Evolutionary conservation across 164 flowering plant genomes (phyloP).

Genomic region (Magnolia sinica): DNA sequence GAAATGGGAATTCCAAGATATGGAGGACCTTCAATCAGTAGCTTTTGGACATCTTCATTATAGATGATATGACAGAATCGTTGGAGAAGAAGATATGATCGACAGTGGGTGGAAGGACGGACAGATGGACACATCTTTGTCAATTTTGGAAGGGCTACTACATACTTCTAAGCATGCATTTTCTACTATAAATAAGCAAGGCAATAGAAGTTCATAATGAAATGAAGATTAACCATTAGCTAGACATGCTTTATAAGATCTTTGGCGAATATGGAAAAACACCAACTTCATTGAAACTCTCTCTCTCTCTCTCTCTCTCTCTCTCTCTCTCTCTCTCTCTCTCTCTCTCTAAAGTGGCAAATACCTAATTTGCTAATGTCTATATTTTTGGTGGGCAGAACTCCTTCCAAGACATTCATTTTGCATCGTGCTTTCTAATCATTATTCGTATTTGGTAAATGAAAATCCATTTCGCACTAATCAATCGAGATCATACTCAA

Average conservation of each 20-base stretch:
- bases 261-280: not conserved
- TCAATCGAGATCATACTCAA: not conserved
- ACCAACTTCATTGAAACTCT: not conserved
- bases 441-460: not conserved
- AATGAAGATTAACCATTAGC: not conserved
- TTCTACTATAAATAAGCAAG: constrained; percentile 26
- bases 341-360: not conserved
- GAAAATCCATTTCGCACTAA: no score
- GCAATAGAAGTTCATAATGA: constrained; percentile 5
- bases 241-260: constrained; percentile 6
- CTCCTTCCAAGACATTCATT: not conserved
- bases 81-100: not conserved
- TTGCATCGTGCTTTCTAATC: not conserved
- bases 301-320: no score
- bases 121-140: constrained; percentile 4
- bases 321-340: not conserved
- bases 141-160: constrained; percentile 29
- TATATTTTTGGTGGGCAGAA: not conserved
- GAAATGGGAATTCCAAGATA: constrained; percentile 57
- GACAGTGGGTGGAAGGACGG: constrained; percentile 5
- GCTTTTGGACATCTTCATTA: constrained; percentile 55
- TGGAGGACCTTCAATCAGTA: constrained; percentile 59
- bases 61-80: constrained; percentile 21
- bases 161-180: constrained; percentile 16
- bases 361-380: not conserved